A percentile compares a stretch with the other conserved stretches of the same genome.
Conservation (phyloP, 108 stramenopile genomes). For the Stephanodiscus triporus region DNA sequence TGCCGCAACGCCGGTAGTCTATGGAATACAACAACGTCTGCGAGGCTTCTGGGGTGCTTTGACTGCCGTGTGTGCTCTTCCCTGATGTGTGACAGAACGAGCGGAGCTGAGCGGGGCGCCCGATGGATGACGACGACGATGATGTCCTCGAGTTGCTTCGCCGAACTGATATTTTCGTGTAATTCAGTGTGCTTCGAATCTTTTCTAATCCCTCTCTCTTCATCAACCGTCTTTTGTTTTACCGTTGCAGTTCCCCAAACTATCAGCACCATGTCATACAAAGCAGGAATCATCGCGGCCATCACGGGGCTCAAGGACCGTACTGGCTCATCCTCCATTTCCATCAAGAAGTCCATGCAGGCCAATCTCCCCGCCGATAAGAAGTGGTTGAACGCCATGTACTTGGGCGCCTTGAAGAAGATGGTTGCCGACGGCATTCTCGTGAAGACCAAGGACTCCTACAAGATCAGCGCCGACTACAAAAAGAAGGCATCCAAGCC, state of each 20-base stretch:
- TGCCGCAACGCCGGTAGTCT: too few relatives aligned
- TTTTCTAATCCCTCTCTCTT: neutral
- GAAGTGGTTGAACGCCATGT: constrained; percentile 48
- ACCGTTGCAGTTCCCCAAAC: constrained; percentile 1
- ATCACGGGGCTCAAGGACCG: constrained; percentile 12
- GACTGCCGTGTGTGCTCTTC: too few relatives aligned
- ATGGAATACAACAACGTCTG: too few relatives aligned
- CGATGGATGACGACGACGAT: too few relatives aligned
- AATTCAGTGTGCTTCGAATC: neutral
- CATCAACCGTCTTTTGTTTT: neutral
- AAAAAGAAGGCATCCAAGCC: constrained; percentile 57
- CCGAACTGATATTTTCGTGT: too few relatives aligned
- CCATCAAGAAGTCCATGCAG: constrained; percentile 10
- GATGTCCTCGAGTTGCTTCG: too few relatives aligned
- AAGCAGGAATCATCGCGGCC: constrained; percentile 8
- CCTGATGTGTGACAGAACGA: too few relatives aligned
- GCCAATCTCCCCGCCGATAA: constrained; percentile 6
- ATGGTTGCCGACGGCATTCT: constrained; percentile 44
- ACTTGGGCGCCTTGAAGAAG: constrained; percentile 47
- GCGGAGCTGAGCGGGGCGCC: too few relatives aligned
- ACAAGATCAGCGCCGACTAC: too few relatives aligned
- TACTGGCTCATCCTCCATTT: constrained; percentile 7
- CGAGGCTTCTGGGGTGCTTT: neutral
- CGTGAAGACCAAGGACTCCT: too few relatives aligned
- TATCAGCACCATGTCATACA: constrained; percentile 11